Evolutionary conservation across 2,329 filamentous ascomycete species (phyloP), one percentile per base, ranked within the genome.

Genomic region (Metarhizium album): DNA sequence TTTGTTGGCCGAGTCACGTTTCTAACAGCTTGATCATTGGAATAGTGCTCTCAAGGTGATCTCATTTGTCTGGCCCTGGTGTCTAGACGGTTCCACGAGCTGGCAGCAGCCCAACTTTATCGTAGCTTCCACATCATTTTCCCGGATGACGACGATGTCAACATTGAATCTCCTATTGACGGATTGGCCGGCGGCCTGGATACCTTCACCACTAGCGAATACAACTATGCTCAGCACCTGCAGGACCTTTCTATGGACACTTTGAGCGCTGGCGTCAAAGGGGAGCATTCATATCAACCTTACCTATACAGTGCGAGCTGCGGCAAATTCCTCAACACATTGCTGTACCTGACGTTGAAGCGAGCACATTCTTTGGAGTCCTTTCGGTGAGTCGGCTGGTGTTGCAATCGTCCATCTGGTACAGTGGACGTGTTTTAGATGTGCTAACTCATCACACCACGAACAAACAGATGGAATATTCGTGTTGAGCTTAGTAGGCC

Each of bases 251-350:
- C 69, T 31, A 69, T 84, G 53, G 79, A 82, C 54, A 79, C 78
- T 1, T 64, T 76, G 24, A 75, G 70, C 54, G 67, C 70, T 9
- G 78, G 76, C 8, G 62, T 67, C 48, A 76, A 76, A 60, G 76
- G 72, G n/a, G 76, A 81, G 56, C 60, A 65, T 18, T 70, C 74
- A 22, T 79, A 80, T 58, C 73, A 74, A 50, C 66, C 73, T 1
- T 82, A 81, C 55, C 67, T 75, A 7, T 77, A 76, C 58, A 75
- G 67, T 50, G 64, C 71, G 31, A 80, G 74, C 60, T 80, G 76
- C 58, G 80, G 80, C 48, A 83, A 81, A 65, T 82, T 84, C 51
- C 71, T 84, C 62, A 84, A 80, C 56, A 82, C 79, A 0, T 62
- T 84, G 42, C 62, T 84, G 5, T 70, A 76, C 29, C 59, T 82